Conservation (phyloP, 345 rosid species). For the Streptanthus diversifolius region DNA sequence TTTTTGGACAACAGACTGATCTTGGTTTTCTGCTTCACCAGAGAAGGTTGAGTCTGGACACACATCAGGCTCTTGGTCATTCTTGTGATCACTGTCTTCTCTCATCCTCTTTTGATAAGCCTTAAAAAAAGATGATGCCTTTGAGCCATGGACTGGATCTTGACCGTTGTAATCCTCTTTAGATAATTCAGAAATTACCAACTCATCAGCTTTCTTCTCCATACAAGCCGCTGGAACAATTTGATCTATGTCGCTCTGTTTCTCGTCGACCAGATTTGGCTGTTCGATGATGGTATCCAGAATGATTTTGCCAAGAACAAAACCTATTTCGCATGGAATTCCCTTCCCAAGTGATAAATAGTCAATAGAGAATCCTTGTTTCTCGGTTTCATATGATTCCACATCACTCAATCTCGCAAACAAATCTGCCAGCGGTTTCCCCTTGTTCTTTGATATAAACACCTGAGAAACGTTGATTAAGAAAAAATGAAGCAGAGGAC, state of each 20-base stretch:
- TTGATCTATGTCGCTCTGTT: background rate
- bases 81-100: conserved; percentile 9
- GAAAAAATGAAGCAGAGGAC: background rate
- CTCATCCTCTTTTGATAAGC: conserved; percentile 23
- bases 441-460: conserved; percentile 53
- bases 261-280: conserved; percentile 27
- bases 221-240: background rate
- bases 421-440: conserved; percentile 34
- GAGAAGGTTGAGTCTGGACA: conserved; percentile 7
- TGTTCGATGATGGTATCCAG: conserved; percentile 50
- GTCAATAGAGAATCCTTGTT: conserved; percentile 39
- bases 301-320: conserved; percentile 74
- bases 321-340: conserved; percentile 49
- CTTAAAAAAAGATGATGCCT: conserved; percentile 17
- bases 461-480: conserved; percentile 40
- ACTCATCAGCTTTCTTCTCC: conserved; percentile 7
- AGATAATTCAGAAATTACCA: conserved; percentile 8
- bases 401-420: conserved; percentile 43
- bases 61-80: conserved; percentile 4
- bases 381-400: conserved; percentile 35
- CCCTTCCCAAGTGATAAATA: conserved; percentile 59
- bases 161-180: conserved; percentile 13
- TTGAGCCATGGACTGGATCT: conserved; percentile 16
- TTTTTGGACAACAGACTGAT: conserved; percentile 3
- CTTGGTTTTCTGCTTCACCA: conserved; percentile 5